Percentiles rank a stretch among this genome's conserved stretches.
phyloP scores from a whole-genome alignment of 176 grass and related monocot species.

The Musa itinerans region DNA sequence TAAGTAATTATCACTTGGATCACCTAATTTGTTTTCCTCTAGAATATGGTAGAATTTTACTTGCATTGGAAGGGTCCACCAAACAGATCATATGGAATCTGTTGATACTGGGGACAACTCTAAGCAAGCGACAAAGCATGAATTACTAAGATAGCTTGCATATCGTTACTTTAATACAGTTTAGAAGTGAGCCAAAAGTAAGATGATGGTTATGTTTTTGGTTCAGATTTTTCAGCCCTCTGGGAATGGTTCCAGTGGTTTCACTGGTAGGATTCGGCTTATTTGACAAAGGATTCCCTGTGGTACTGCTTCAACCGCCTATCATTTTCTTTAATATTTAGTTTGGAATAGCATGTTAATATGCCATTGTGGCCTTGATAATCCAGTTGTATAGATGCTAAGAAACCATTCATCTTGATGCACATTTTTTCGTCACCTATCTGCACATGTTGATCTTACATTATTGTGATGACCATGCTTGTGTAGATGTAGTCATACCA shows the following conservation, averaged over 20 bases:
- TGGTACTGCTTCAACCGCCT: constrained; percentile 45
- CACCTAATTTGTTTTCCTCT: background rate
- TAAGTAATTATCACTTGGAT: too few relatives aligned
- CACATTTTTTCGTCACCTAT: too few relatives aligned
- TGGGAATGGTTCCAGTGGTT: constrained; percentile 90
- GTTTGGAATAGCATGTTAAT: background rate
- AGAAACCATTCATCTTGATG: background rate
- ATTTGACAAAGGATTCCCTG: constrained; percentile 96
- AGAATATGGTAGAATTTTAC: background rate
- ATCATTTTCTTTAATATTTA: background rate
- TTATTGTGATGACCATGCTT: too few relatives aligned
- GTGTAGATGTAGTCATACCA: too few relatives aligned
- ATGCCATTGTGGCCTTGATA: background rate
- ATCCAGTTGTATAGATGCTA: background rate
- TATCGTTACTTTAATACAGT: constrained; percentile 8
- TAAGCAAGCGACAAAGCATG: background rate
- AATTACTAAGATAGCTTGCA: background rate
- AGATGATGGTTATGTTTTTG: constrained; percentile 14
- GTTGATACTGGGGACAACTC: background rate
- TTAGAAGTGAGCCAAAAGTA: background rate
- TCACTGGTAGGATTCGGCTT: constrained; percentile 93
- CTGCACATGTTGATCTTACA: too few relatives aligned
- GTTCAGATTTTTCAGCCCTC: constrained; percentile 87
- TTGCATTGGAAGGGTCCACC: background rate
- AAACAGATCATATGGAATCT: background rate